A percentile compares a stretch with the other conserved stretches of the same genome.
phyloP scores from a whole-genome alignment of 2,329 filamentous ascomycete genomes.

The Hymenoscyphus repandus region DNA sequence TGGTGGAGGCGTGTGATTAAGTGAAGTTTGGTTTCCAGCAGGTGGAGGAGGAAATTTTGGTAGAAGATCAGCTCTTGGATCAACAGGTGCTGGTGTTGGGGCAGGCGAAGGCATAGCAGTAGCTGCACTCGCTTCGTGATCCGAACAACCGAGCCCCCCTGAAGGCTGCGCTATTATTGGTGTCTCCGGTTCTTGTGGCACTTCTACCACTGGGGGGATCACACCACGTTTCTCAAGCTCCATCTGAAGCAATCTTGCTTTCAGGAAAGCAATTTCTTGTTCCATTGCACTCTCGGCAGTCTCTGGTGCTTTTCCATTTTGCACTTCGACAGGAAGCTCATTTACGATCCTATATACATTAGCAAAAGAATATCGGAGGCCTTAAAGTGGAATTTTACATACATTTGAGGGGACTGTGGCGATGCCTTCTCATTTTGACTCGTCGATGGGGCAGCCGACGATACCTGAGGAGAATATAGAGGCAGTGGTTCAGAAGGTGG shows the following conservation, averaged over 20 bases:
- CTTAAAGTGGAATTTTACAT: not conserved
- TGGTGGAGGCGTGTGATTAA: not conserved
- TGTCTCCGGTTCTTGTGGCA: not conserved
- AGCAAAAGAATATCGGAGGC: not conserved
- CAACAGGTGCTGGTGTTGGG: not conserved
- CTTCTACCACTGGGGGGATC: not conserved
- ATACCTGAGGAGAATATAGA: not conserved
- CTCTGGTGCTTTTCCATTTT: constrained; percentile 1
- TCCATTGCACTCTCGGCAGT: constrained; percentile 17
- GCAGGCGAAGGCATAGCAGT: not conserved
- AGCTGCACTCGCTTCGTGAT: not conserved
- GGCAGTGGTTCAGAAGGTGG: constrained; percentile 1
- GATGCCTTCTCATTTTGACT: not conserved
- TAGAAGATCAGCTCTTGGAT: not conserved
- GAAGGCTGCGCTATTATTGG: not conserved
- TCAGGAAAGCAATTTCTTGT: constrained; percentile 24
- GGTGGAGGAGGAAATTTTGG: not conserved
- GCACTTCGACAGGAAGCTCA: not conserved
- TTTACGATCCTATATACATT: not conserved
- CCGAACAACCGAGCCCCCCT: constrained; percentile 1
- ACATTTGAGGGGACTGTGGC: not conserved
- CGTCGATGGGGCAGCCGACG: not conserved
- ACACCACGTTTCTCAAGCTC: constrained; percentile 23
- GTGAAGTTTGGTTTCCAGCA: not conserved
- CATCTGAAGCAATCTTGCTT: constrained; percentile 23